These are phyloP conservation scores for Pichia membranifaciens DNA, from an alignment of 805 yeast species.

Conservation along the genomic window DNA sequence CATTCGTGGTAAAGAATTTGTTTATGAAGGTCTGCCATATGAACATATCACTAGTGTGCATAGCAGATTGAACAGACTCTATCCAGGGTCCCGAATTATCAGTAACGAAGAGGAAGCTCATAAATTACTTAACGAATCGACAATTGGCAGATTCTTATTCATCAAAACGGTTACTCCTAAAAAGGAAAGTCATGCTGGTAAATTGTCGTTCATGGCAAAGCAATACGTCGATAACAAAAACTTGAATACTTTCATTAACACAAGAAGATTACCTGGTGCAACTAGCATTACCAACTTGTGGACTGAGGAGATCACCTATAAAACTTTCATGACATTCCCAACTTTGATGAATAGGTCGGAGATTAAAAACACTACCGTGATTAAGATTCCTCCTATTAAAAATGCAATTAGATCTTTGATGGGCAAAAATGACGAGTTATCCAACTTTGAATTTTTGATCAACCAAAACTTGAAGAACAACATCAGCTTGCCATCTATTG, in stretches of 20 bases:
- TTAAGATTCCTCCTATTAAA: constrained; percentile 73
- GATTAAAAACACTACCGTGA: constrained; percentile 42
- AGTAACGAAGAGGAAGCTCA: constrained; percentile 50
- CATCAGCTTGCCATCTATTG: constrained; percentile 21
- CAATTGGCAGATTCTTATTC: constrained; percentile 68
- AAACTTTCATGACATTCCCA: constrained; percentile 73
- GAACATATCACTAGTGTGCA: constrained; percentile 83
- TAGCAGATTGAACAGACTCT: constrained; percentile 62
- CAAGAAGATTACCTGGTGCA: constrained; percentile 69
- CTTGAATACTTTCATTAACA: constrained; percentile 60
- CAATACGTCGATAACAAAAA: constrained; percentile 72
- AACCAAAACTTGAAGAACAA: constrained; percentile 36
- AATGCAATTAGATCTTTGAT: constrained; percentile 69
- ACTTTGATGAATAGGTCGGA: constrained; percentile 83
- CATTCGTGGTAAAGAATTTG: constrained; percentile 67
- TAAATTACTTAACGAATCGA: constrained; percentile 42
- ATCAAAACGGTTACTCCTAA: constrained; percentile 70
- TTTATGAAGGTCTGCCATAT: constrained; percentile 81
- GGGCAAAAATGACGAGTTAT: constrained; percentile 65
- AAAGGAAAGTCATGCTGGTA: constrained; percentile 36
- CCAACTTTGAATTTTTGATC: constrained; percentile 59
- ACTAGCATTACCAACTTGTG: constrained; percentile 69
- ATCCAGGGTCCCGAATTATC: constrained; percentile 77
- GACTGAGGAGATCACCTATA: constrained; percentile 84
- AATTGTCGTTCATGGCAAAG: constrained; percentile 56